Conservation (phyloP, 2,329 filamentous ascomycete species). For the Epichloe sibirici region DNA sequence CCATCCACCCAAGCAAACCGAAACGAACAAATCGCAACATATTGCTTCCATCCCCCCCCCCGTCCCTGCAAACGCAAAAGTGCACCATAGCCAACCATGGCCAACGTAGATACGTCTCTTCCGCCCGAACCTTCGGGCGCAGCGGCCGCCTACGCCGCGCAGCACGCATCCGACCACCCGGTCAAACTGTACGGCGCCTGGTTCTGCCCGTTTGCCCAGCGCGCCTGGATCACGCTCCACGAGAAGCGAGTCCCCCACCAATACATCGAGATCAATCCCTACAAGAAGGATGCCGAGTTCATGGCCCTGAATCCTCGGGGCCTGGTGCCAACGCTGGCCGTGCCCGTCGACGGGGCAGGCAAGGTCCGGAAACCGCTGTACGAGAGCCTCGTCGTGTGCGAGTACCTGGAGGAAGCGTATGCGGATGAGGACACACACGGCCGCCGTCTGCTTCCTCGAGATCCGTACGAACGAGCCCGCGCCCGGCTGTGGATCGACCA, state of each 20-base stretch:
- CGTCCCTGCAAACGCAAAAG: neutral
- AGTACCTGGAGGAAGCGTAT: constrained; percentile 65
- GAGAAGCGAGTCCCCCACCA: constrained; percentile 65
- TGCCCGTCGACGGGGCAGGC: constrained; percentile 23
- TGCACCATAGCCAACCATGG: constrained; percentile 29
- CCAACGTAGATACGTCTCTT: constrained; percentile 36
- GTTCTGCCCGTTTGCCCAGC: constrained; percentile 63
- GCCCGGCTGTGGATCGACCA: constrained; percentile 66
- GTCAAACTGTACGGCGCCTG: constrained; percentile 61
- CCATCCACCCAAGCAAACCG: neutral
- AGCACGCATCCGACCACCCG: constrained; percentile 33
- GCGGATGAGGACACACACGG: constrained; percentile 29
- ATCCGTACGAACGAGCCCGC: constrained; percentile 52
- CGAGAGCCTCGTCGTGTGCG: constrained; percentile 60
- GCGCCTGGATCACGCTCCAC: constrained; percentile 59
- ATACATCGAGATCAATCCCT: constrained; percentile 69
- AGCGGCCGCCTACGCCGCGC: constrained; percentile 33
- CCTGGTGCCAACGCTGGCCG: constrained; percentile 57
- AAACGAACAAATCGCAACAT: neutral
- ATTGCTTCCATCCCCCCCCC: neutral
- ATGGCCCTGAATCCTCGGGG: constrained; percentile 63
- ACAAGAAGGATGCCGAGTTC: constrained; percentile 57
- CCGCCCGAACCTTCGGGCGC: constrained; percentile 34
- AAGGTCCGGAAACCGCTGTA: constrained; percentile 47
- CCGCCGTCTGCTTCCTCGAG: constrained; percentile 42